Evolutionary conservation across 371 early-diverging fungal species (phyloP), one percentile per base, ranked within the genome.

Genomic region (Mortierella sp.): DNA sequence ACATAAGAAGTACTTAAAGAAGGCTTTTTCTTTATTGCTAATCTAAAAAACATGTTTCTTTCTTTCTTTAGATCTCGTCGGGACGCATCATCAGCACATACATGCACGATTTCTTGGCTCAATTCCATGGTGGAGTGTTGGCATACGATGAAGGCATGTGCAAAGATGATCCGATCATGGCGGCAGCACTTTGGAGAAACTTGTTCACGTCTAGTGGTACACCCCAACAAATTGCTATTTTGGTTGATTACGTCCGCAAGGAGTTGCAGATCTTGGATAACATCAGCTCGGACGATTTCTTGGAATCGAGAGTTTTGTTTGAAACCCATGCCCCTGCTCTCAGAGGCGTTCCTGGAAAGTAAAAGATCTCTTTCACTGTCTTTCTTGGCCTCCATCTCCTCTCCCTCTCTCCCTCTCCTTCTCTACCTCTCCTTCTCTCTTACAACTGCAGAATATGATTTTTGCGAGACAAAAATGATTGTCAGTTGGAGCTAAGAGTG

Each of bases 131-230:
- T 63, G 92, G 94, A 33, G 93, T 94, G 3, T 87, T 97, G 77
- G 95, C 97, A 9, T 95, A 96, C 73, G 98, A 98, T 76, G 97
- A 97, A 84, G 97, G 97, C 38, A 91, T 98, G 86, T 92, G 92
- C 73, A 90, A 92, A 72, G 93, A 94, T 21, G 98, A 98, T 76
- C 94, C 96, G 4, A 91, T 96, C 57, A 88, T 98, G 71, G 98
- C 97, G 19, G 93, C 96, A 22, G 97, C 98, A 13, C 83, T 98
- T 48, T 98, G 97, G 97, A 91, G 94, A 84, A 95, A 96, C 69
- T 50, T 95, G 58, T 92, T 92, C 77, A 90, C 90, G 9, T 85
- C 89, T 0, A 84, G 88, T 28, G 90, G 89, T 67, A 83, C 87
- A 57, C 92, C 92, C 0, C 84, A 79, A 36, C 87, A 91, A 69